These are phyloP conservation scores for Byssoonygena ceratinophila DNA, from an alignment of 2,329 filamentous ascomycete genomes.

Conservation along the genomic window DNA sequence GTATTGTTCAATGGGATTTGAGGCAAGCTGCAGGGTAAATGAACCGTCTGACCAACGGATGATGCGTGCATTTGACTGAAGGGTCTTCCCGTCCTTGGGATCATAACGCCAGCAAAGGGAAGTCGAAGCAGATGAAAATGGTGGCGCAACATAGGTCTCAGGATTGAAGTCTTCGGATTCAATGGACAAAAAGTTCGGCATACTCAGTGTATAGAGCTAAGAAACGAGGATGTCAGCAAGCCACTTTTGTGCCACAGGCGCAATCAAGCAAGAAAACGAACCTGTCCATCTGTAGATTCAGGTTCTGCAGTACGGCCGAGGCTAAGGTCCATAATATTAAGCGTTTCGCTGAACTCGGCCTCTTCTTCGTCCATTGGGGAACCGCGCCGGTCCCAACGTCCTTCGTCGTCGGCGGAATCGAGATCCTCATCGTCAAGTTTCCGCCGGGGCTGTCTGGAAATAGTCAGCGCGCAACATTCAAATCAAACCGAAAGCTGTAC, in stretches of 20 bases:
- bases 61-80: conserved; percentile 57
- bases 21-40: conserved; percentile 54
- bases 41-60: conserved; percentile 59
- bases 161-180: conserved; percentile 52
- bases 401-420: conserved; percentile 54
- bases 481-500: background rate
- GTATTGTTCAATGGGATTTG: conserved; percentile 51
- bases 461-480: conserved; percentile 14
- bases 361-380: conserved; percentile 38
- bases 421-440: conserved; percentile 52
- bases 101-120: conserved; percentile 57
- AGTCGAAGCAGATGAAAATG: conserved; percentile 53
- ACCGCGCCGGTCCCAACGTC: conserved; percentile 43
- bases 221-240: background rate
- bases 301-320: conserved; percentile 49
- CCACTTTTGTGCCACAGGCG: background rate
- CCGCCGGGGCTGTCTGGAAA: conserved; percentile 29
- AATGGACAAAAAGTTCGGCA: conserved; percentile 53
- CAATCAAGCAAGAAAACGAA: conserved; percentile 19
- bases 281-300: conserved; percentile 37
- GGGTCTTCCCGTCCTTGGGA: conserved; percentile 45
- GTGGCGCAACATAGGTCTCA: conserved; percentile 50
- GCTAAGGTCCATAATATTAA: conserved; percentile 46
- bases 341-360: conserved; percentile 36
- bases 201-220: conserved; percentile 51